phyloP scores from a whole-genome alignment of 176 grass and related monocot genomes.

The Cenchrus americanus region DNA sequence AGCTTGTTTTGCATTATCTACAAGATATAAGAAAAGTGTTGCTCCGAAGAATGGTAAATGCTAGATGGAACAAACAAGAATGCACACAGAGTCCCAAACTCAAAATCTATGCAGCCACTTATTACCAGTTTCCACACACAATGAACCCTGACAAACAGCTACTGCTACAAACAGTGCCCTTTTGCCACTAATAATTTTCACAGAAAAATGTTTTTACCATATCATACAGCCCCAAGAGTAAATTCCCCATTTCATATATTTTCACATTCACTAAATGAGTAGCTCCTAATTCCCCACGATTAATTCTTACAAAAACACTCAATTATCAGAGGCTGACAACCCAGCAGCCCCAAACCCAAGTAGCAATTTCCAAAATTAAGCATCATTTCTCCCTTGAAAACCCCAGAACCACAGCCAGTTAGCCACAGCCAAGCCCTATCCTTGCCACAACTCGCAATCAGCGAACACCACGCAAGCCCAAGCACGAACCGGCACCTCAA shows the following conservation, averaged over 20 bases:
- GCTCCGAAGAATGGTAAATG: neutral
- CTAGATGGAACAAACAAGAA: neutral
- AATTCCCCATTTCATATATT: neutral
- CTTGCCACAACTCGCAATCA: neutral
- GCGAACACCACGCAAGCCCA: constrained; percentile 3
- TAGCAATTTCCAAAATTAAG: neutral
- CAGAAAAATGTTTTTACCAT: neutral
- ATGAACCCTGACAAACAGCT: neutral
- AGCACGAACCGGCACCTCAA: neutral
- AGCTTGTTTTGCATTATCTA: constrained; percentile 5
- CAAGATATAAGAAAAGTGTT: neutral
- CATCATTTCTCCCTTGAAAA: constrained; percentile 30
- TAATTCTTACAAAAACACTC: too few relatives aligned
- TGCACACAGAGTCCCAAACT: neutral
- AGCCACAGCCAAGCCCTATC: neutral
- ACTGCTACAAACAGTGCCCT: neutral
- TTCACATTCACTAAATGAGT: neutral
- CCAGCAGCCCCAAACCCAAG: neutral
- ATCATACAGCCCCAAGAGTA: neutral
- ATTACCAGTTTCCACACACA: neutral
- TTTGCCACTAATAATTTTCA: neutral
- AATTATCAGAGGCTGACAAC: neutral
- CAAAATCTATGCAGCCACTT: neutral
- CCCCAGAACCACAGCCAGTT: neutral
- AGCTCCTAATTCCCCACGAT: neutral